phyloP scores from a whole-genome alignment of 768 basidiomycete genomes.

The Dioszegia crocea region DNA sequence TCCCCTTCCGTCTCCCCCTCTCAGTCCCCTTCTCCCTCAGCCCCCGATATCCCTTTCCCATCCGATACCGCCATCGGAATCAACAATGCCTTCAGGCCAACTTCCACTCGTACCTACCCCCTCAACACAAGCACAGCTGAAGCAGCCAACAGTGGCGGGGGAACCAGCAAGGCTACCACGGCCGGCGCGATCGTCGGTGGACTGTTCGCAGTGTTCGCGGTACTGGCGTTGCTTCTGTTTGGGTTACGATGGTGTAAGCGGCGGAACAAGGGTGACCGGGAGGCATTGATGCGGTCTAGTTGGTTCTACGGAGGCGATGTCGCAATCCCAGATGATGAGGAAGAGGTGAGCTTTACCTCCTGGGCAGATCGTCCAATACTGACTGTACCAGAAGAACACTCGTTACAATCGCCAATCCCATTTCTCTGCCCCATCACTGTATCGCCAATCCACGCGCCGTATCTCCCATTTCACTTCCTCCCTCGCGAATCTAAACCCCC shows the following conservation, averaged over 20 bases:
- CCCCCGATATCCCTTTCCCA: not conserved
- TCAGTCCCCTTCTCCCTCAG: not conserved
- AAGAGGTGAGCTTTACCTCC: not conserved
- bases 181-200: slow-evolving; percentile 28
- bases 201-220: slow-evolving; percentile 13
- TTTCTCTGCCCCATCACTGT: slow-evolving; percentile 11
- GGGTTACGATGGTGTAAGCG: slow-evolving; percentile 15
- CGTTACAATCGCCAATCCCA: slow-evolving; percentile 4
- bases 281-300: slow-evolving; percentile 19
- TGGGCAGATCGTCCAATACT: not conserved
- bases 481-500: not conserved
- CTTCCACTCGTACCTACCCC: not conserved
- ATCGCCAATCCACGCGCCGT: not conserved
- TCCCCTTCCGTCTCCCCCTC: too few species aligned
- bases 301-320: slow-evolving; percentile 34
- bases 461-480: not conserved
- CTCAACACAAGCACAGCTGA: not conserved
- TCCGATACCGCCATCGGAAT: not conserved
- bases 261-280: slow-evolving; percentile 15
- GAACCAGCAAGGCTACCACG: slow-evolving; percentile 4
- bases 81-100: not conserved
- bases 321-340: not conserved
- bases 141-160: not conserved
- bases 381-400: not conserved
- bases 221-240: slow-evolving; percentile 20